These are phyloP conservation scores for Suillus fuscotomentosus DNA, from an alignment of 768 basidiomycete species.

Conservation along the genomic window DNA sequence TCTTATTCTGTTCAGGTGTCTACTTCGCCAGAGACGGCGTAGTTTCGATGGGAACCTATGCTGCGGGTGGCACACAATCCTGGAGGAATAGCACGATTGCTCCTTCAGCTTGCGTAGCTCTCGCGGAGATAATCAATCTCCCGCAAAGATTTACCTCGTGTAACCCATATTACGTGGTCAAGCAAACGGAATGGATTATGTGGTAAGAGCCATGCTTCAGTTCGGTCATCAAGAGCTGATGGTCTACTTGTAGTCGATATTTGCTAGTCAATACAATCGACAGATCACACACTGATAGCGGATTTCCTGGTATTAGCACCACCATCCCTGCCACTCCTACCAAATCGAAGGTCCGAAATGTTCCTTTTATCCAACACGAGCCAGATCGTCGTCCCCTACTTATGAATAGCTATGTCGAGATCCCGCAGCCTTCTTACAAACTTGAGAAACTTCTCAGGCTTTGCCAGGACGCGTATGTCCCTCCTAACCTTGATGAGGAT, in stretches of 20 bases:
- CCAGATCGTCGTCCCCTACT: constrained; percentile 20
- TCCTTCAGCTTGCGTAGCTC: constrained; percentile 51
- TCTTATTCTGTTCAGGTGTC: constrained; percentile 42
- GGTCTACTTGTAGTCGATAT: constrained; percentile 46
- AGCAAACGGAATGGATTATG: constrained; percentile 68
- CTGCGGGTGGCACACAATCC: constrained; percentile 23
- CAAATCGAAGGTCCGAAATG: constrained; percentile 1
- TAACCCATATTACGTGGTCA: constrained; percentile 60
- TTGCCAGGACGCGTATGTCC: constrained; percentile 38
- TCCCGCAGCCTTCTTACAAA: constrained; percentile 59
- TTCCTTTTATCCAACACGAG: constrained; percentile 50
- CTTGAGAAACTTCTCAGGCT: constrained; percentile 46
- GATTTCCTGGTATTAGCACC: constrained; percentile 1
- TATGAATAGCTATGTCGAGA: constrained; percentile 35
- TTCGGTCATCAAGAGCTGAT: not conserved
- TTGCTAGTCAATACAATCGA: constrained; percentile 44
- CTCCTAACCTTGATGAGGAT: constrained; percentile 48
- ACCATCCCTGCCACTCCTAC: not conserved
- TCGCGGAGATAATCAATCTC: constrained; percentile 67
- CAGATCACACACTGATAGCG: not conserved
- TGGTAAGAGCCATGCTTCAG: constrained; percentile 40
- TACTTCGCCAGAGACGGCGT: constrained; percentile 63
- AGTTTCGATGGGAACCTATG: constrained; percentile 47
- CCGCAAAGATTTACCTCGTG: constrained; percentile 50
- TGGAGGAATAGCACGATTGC: constrained; percentile 54